Conservation (phyloP, 495 filamentous ascomycete species). For the Penicillium pancosmium region DNA sequence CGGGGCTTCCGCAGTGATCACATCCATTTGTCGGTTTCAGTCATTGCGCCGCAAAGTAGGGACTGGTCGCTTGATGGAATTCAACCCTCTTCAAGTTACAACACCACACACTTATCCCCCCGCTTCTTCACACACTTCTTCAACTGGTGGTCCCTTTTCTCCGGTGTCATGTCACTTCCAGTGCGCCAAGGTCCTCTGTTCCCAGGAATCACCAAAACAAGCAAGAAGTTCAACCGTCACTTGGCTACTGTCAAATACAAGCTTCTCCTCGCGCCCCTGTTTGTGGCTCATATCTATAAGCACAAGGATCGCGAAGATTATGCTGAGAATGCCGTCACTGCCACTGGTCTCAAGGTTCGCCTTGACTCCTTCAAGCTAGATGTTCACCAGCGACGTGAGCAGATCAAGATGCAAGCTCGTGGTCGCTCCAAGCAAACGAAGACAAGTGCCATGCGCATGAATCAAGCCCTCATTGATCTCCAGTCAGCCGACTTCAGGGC, state of each 20-base stretch:
- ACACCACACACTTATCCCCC: conserved; percentile 88
- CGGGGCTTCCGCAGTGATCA: conserved; percentile 91
- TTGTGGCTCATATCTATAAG: conserved; percentile 96
- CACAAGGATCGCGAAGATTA: conserved; percentile 94
- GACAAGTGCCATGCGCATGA: conserved; percentile 93
- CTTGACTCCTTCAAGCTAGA: conserved; percentile 96
- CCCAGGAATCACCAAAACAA: conserved; percentile 90
- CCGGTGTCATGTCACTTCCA: conserved; percentile 90
- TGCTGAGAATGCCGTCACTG: conserved; percentile 76
- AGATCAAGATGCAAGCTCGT: conserved; percentile 77
- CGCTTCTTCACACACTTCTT: conserved; percentile 99
- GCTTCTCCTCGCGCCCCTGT: conserved; percentile 86
- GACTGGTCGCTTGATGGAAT: conserved; percentile 72
- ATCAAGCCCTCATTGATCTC: conserved; percentile 89
- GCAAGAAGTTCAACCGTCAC: conserved; percentile 97
- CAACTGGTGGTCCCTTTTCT: conserved; percentile 96
- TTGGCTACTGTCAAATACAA: conserved; percentile 98
- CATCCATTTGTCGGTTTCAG: conserved; percentile 90
- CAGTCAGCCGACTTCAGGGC: conserved; percentile 92
- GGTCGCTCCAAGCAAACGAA: conserved; percentile 70
- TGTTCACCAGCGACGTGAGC: conserved; percentile 90
- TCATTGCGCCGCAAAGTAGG: conserved; percentile 77
- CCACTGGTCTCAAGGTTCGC: conserved; percentile 90
- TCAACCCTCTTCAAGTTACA: conserved; percentile 83
- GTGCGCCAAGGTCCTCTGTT: conserved; percentile 89